phyloP scores from a whole-genome alignment of 148 eudicot genomes.

The Amaranthus cruentus region DNA sequence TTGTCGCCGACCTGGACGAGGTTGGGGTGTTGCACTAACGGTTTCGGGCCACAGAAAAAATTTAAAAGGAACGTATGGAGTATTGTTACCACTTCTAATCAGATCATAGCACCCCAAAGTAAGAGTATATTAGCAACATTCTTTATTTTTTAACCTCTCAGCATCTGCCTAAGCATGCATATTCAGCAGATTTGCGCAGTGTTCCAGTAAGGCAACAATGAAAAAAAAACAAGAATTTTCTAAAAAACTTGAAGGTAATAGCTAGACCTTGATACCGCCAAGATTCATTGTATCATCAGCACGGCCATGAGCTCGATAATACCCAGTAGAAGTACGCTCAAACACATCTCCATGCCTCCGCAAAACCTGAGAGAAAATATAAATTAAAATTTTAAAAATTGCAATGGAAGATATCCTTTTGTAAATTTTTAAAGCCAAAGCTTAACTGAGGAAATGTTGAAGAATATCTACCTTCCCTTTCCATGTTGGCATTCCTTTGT shows the following conservation, averaged over 20 bases:
- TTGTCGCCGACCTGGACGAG: too few species aligned
- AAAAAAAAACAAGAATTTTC: neutral
- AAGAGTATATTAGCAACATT: too few species aligned
- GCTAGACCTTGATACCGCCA: conserved; percentile 89
- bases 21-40: too few species aligned
- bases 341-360: conserved; percentile 96
- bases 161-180: neutral
- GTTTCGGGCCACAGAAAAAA: too few species aligned
- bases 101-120: too few species aligned
- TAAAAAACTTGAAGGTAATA: neutral
- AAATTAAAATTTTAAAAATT: neutral
- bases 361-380: conserved; percentile 44
- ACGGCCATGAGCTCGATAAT: conserved; percentile 94
- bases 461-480: conserved; percentile 34
- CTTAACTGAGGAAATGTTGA: neutral
- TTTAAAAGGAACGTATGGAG: too few species aligned
- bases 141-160: neutral
- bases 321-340: conserved; percentile 77
- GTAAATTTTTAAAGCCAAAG: neutral
- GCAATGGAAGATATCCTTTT: neutral
- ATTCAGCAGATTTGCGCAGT: neutral
- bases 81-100: too few species aligned
- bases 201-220: neutral
- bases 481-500: conserved; percentile 81
- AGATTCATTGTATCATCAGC: conserved; percentile 99